Evolutionary conservation across 2,329 filamentous ascomycete species (phyloP).

Genomic region (Penicillium sp.): DNA sequence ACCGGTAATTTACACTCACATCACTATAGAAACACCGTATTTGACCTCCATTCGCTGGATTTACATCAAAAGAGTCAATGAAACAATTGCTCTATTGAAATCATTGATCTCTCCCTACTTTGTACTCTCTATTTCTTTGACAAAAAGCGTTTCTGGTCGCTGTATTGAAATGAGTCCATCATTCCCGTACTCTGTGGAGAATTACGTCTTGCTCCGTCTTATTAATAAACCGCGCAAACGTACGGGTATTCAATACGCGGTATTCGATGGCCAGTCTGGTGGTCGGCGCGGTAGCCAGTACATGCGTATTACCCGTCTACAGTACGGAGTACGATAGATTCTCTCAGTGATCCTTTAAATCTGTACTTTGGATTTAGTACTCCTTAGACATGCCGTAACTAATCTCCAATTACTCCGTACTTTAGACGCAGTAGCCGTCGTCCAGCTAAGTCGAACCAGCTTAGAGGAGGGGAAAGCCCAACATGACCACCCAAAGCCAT

Average conservation of each 20-base stretch:
- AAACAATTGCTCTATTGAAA: too few species aligned
- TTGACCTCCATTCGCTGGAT: neutral
- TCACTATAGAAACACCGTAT: neutral
- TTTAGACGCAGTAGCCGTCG: neutral
- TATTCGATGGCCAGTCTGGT: slow-evolving; percentile 15
- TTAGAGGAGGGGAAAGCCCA: too few species aligned
- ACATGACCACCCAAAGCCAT: too few species aligned
- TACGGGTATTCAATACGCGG: slow-evolving; percentile 18
- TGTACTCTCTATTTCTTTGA: neutral
- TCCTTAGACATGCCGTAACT: neutral
- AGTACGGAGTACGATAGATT: too few species aligned
- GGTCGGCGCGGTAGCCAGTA: slow-evolving; percentile 14
- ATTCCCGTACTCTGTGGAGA: slow-evolving; percentile 18
- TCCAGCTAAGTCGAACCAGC: too few species aligned
- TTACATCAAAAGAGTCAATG: too few species aligned
- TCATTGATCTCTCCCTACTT: slow-evolving; percentile 5
- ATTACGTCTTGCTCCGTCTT: slow-evolving; percentile 15
- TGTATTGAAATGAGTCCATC: slow-evolving; percentile 15
- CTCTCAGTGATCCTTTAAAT: too few species aligned
- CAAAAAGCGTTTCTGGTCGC: neutral
- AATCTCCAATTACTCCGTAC: neutral
- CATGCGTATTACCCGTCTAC: slow-evolving; percentile 6
- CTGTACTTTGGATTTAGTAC: neutral
- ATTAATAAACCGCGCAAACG: slow-evolving; percentile 22
- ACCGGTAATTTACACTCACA: slow-evolving; percentile 17